Percentiles rank a stretch among this genome's conserved stretches.
These are phyloP conservation scores for Pichia insulana DNA, from an alignment of 805 yeast genomes.

Conservation along the genomic window DNA sequence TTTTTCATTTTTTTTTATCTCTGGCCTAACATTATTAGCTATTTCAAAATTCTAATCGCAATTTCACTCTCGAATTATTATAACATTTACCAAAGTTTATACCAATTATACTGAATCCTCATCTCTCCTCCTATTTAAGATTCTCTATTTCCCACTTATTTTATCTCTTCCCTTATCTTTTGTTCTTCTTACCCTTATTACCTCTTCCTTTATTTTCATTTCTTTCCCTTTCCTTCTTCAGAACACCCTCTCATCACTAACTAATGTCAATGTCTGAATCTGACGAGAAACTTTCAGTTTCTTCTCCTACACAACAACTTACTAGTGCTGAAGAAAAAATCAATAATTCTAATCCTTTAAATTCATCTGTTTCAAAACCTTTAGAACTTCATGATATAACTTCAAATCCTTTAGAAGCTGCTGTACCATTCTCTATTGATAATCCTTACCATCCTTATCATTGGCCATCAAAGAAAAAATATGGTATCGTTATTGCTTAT, in stretches of 20 bases:
- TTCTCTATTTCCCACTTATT: too few species aligned
- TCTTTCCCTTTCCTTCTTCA: not conserved
- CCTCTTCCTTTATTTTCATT: not conserved
- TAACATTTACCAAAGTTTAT: too few species aligned
- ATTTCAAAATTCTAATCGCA: too few species aligned
- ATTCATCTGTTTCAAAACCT: slow-evolving; percentile 16
- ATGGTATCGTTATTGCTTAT: slow-evolving; percentile 20
- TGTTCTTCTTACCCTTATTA: too few species aligned
- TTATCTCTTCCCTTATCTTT: too few species aligned
- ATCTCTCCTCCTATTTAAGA: too few species aligned
- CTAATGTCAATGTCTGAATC: not conserved
- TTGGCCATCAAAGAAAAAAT: slow-evolving; percentile 23
- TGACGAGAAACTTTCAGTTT: not conserved
- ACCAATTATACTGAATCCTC: too few species aligned
- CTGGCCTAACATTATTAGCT: too few species aligned
- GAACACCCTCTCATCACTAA: not conserved
- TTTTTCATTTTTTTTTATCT: too few species aligned
- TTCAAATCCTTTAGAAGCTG: slow-evolving; percentile 23
- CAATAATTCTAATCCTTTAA: slow-evolving; percentile 2
- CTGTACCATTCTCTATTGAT: slow-evolving; percentile 20
- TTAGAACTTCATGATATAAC: slow-evolving; percentile 19
- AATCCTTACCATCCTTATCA: slow-evolving; percentile 28
- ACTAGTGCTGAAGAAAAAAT: slow-evolving; percentile 6
- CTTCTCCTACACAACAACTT: not conserved
- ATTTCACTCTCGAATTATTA: too few species aligned